These are phyloP conservation scores for Penicillium aurantiogriseum DNA, from an alignment of 2,329 filamentous ascomycete species.

Conservation along the genomic window DNA sequence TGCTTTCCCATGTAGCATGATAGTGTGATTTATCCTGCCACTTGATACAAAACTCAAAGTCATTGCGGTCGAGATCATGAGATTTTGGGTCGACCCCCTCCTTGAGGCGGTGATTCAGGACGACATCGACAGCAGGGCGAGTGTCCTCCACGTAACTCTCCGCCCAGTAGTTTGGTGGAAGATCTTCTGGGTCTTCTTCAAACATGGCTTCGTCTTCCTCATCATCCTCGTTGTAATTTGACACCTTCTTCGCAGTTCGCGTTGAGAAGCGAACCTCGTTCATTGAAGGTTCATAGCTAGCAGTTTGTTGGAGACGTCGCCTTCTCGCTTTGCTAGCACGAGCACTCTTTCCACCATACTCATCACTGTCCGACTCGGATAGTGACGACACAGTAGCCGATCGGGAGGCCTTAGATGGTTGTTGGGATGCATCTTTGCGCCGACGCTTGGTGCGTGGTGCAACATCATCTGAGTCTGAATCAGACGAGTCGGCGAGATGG, in stretches of 20 bases:
- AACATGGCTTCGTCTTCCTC: slow-evolving; percentile 56
- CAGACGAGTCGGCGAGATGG: slow-evolving; percentile 61
- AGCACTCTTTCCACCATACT: slow-evolving; percentile 73
- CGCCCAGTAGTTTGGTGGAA: slow-evolving; percentile 69
- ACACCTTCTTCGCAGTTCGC: slow-evolving; percentile 73
- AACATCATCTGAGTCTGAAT: slow-evolving; percentile 72
- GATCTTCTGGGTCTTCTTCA: slow-evolving; percentile 57
- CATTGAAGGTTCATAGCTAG: slow-evolving; percentile 63
- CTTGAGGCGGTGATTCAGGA: slow-evolving; percentile 80
- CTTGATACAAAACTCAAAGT: slow-evolving; percentile 91
- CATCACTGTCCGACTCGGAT: slow-evolving; percentile 66
- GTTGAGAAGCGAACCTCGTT: slow-evolving; percentile 90
- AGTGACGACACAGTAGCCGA: slow-evolving; percentile 59
- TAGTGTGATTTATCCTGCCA: slow-evolving; percentile 96
- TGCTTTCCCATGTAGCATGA: slow-evolving; percentile 92
- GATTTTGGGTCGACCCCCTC: slow-evolving; percentile 56
- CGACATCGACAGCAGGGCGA: slow-evolving; percentile 82
- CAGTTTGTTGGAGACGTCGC: slow-evolving; percentile 66
- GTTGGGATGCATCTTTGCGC: slow-evolving; percentile 55
- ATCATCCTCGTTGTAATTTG: slow-evolving; percentile 68
- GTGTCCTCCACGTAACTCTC: slow-evolving; percentile 67
- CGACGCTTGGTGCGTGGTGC: slow-evolving; percentile 44
- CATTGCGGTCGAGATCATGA: slow-evolving; percentile 50
- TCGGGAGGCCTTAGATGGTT: slow-evolving; percentile 49
- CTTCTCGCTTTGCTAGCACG: slow-evolving; percentile 72